phyloP scores from a whole-genome alignment of 441 rosid species.

The Macaranga tanarius region DNA sequence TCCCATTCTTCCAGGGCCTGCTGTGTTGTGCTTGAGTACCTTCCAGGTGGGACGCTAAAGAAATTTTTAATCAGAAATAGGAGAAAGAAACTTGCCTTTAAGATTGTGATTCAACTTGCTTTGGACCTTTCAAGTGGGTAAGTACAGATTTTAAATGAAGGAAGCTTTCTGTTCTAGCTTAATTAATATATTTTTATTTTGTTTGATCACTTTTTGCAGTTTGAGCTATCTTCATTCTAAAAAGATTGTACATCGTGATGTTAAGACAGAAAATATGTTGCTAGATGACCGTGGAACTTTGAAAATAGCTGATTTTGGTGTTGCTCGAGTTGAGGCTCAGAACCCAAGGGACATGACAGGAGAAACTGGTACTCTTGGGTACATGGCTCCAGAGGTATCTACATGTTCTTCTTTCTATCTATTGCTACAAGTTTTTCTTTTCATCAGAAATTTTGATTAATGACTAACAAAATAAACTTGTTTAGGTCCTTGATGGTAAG shows the following conservation, averaged over 20 bases:
- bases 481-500: conserved; percentile 85
- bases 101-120: conserved; percentile 74
- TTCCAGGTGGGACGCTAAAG: conserved; percentile 78
- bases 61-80: conserved; percentile 59
- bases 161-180: not conserved
- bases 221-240: conserved; percentile 74
- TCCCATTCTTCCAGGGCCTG: conserved; percentile 68
- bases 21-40: conserved; percentile 78
- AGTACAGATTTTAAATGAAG: conserved; percentile 6
- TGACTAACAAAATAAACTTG: conserved; percentile 7
- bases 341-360: conserved; percentile 93
- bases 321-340: conserved; percentile 89
- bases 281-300: conserved; percentile 51
- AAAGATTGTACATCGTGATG: conserved; percentile 94
- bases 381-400: conserved; percentile 95
- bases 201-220: conserved; percentile 40
- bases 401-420: not conserved
- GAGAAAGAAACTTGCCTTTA: conserved; percentile 71
- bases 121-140: conserved; percentile 85
- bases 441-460: not conserved
- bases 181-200: not conserved
- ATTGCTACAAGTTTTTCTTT: not conserved
- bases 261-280: conserved; percentile 86
- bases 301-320: conserved; percentile 93
- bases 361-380: conserved; percentile 91